Base-by-base conservation (phyloP, 2,329 filamentous ascomycete species). In the Ophiognomonia clavigignenti-juglandacearum region DNA sequence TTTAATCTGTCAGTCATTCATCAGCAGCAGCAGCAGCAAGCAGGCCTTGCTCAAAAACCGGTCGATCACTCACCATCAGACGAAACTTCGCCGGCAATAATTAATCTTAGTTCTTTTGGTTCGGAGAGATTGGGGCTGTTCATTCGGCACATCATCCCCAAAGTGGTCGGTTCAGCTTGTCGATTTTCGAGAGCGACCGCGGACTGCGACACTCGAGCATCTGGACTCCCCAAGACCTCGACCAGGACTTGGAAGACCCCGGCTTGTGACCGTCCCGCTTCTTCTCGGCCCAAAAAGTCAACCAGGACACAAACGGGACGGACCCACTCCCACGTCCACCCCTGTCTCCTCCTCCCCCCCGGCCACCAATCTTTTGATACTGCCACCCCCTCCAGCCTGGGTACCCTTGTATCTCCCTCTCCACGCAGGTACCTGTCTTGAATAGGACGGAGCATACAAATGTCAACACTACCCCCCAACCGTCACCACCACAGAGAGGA, bases 401-500 rank as follows among this genome's bases (percentile, higher is more conserved):
- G 50, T 43, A 46, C 42, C 46, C 50, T 41, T 47, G 50, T 45
- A 24, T 43, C 44, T 46, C 35, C 31, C 39, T 43, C 56, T 59
- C 50, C 46, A 54, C 61, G 65, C 66, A 70, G 68, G 68, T 70
- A 69, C 68, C 63, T 67, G 49, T 50, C 57, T 57, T 50, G 46
- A 50, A 52, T 50, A 52, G 56, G 52, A 59, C 56, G 45, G 48
- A 66, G 65, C 62, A 64, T 76, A 77, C 73, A 80, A 83, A 85
- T 84, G 80, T 78, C 80, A 73, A 75, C 74, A 69, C 73, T 75
- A 72, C 72, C 80, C 79, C 80, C 79, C 76, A 76, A 77, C 69
- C 20, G 36, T 43, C 50, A 52, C 35, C 46, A 49, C 31, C 68
- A 75, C 62, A 71, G 66, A 65, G 71, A 70, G 62, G 65, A 65